A percentile compares a stretch with the other conserved stretches of the same genome.
Evolutionary conservation across 306 rosid species (phyloP).

Genomic region (Sphenostylis stenocarpa): DNA sequence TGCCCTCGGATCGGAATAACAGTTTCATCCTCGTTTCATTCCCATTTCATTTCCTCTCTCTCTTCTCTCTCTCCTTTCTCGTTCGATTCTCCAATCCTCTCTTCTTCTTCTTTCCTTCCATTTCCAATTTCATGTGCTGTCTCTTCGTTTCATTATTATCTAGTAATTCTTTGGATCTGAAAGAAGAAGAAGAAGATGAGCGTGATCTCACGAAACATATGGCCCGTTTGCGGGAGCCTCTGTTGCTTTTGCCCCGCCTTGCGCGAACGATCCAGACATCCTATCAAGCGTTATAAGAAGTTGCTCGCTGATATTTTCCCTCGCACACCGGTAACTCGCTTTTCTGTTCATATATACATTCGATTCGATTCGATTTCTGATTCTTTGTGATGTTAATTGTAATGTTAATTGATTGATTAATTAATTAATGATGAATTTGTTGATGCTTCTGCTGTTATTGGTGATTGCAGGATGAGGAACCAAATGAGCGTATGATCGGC

Average conservation of each 20-base stretch:
- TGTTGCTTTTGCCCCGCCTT: slow-evolving; percentile 81
- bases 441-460: not conserved
- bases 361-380: not conserved
- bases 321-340: slow-evolving; percentile 48
- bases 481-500: slow-evolving; percentile 77
- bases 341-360: not conserved
- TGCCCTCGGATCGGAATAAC: not conserved
- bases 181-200: slow-evolving; percentile 44
- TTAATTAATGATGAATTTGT: not conserved
- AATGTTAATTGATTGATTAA: not conserved
- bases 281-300: slow-evolving; percentile 80
- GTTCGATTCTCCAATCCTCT: not conserved
- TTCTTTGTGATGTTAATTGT: no score
- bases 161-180: not conserved
- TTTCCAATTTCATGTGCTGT: not conserved
- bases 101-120: slow-evolving; percentile 5
- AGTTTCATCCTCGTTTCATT: not conserved
- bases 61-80: not conserved
- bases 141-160: not conserved
- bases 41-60: not conserved
- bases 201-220: slow-evolving; percentile 67
- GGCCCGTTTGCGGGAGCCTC: slow-evolving; percentile 77
- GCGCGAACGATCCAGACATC: slow-evolving; percentile 78
- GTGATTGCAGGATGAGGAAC: slow-evolving; percentile 68
- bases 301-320: slow-evolving; percentile 80